Base-by-base conservation (phyloP, 2,329 filamentous ascomycete genomes). In the Stachybotrys chartarum region DNA sequence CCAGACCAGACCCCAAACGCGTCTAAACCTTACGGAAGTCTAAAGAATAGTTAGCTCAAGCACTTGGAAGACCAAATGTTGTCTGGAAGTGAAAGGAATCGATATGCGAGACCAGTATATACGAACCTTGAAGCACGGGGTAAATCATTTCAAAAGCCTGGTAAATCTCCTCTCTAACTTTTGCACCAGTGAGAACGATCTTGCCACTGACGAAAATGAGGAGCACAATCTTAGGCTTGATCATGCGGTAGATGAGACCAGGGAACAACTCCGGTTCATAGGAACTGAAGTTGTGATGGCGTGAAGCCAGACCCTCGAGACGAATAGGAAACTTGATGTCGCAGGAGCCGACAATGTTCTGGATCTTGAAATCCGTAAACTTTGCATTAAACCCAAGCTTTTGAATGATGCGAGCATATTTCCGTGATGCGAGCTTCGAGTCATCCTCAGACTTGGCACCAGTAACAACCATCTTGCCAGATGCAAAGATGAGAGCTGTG, bases 311-410 rank as follows among this genome's bases (percentile, higher is more conserved):
- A 75, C 94, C 94, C 73, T 97, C 94, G 57, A 99, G 82, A 63
- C 94, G 91, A 65, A 99, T 97, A 54, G 94, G 94, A 78, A 99
- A 99, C 81, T 97, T 97, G 82, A 99, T 97, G 71, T 99, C 94
- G 74, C 93, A 97, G 58, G 91, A 96, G 61, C 94, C 94, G 63
- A 99, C 94, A 61, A 99, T 97, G 76, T 99, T 99, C 80, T 97
- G 92, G 68, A 99, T 99, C 84, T 97, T 99, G 79, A 99, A 99
- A 74, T 99, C 94, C 63, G 92, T 97, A 75, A 99, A 97, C 84
- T 97, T 97, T 67, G 94, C 93, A 65, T 97, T 96, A 82, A 99
- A 99, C 60, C 94, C 94, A 58, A 99, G 90, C 80, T 99, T 99
- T 82, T 99, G 94, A 66, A 99, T 97, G 74, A 99, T 97, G 68